Base-by-base conservation (phyloP, 306 rosid species). In the Rosa multiflora region DNA sequence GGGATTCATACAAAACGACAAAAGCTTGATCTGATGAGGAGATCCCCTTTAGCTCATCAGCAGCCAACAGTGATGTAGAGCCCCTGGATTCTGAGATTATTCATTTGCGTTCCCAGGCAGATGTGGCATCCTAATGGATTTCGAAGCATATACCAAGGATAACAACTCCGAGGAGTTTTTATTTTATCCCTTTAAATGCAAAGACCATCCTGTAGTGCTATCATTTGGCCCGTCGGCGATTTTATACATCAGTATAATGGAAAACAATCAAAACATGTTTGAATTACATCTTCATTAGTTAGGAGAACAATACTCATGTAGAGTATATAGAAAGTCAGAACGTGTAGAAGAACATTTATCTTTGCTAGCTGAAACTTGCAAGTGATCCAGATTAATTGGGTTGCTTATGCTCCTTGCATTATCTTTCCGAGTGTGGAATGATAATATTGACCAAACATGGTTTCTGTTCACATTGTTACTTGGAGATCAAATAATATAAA, bases 201-300 rank as follows among this genome's bases (percentile, higher is more conserved):
- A 91, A 91, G 90, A 89, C 90, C 89, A 94, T 91, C 77, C 0
- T 88, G 21, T 80, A 90, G 78, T 94, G 9, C 96, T 96, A 58
- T 58, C 0, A 29, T 87, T 94, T 88, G 98, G 96, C 53, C 94
- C 96, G 0, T 59, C 91, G 62, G 97, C 98, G 2, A 88, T 92
- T 21, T 73, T 88, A 86, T 90, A 20, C 97, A 15, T 32, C n/a
- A 29, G 88, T 77, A 84, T 2, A 86, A 90, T 0, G 83, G 75
- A 43, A 81, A 29, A 29, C 32, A 29, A 29, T 29, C 32, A 29
- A 29, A 90, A 37, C 98, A 90, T 85, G 98, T 90, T 83, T 35
- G 89, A 74, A 66, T 29, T 70, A 15, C 52, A 51, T 32, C 72
- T 66, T 66, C 55, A 72, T 81, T 68, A 42, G 67, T 56, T 46